Percentiles rank a stretch among this genome's conserved stretches.
Conservation (phyloP, 2,329 filamentous ascomycete species). For the Talaromyces atroroseus region DNA sequence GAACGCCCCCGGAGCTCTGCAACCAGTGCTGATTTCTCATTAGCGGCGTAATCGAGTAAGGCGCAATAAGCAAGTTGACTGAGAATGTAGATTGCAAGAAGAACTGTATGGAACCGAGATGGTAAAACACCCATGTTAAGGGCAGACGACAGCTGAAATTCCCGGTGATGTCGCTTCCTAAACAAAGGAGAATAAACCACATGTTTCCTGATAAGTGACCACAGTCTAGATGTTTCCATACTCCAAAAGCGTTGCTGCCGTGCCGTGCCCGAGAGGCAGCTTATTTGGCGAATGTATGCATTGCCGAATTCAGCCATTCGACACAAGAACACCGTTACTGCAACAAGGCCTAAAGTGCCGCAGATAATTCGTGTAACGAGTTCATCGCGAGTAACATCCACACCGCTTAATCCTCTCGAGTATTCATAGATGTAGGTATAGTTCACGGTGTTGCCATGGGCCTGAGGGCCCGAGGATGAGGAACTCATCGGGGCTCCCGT, state of each 20-base stretch:
- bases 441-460: slow-evolving; percentile 24
- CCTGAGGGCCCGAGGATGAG: slow-evolving; percentile 15
- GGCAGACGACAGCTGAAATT: slow-evolving; percentile 62
- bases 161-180: slow-evolving; percentile 69
- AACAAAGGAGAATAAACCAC: slow-evolving; percentile 60
- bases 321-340: slow-evolving; percentile 34
- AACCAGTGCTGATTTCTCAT: slow-evolving; percentile 52
- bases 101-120: slow-evolving; percentile 67
- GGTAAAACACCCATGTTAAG: slow-evolving; percentile 72
- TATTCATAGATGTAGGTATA: slow-evolving; percentile 38
- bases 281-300: slow-evolving; percentile 41
- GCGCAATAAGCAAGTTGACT: slow-evolving; percentile 72
- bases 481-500: slow-evolving; percentile 14
- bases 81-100: slow-evolving; percentile 62
- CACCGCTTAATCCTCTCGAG: slow-evolving; percentile 35
- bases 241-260: slow-evolving; percentile 43
- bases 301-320: slow-evolving; percentile 41
- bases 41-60: slow-evolving; percentile 39
- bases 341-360: slow-evolving; percentile 28
- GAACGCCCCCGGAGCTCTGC: slow-evolving; percentile 82
- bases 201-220: slow-evolving; percentile 43
- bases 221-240: slow-evolving; percentile 35
- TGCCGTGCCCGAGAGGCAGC: slow-evolving; percentile 31
- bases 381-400: slow-evolving; percentile 35
- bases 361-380: slow-evolving; percentile 38